Evolutionary conservation across 163 green algal species (phyloP), one percentile per base, ranked within the genome.

Genomic region (Chlorella variabilis): DNA sequence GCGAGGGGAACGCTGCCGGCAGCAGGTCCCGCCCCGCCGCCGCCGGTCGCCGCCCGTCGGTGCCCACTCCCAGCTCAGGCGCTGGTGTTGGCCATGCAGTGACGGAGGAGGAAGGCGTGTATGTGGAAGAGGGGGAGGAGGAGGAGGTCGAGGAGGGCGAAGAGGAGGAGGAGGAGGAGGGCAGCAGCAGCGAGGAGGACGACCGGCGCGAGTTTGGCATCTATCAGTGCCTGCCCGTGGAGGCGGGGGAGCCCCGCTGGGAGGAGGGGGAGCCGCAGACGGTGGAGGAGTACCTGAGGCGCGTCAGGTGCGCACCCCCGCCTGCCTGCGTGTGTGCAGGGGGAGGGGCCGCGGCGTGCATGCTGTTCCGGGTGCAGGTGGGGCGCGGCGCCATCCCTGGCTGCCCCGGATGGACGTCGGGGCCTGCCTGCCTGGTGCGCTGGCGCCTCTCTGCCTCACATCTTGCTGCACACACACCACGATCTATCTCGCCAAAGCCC

Each of bases 251-350:
- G 56, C 85, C 83, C 1, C 70, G 85, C 42, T 86, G 59, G 58
- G 68, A 74, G 3, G 34, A 48, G 18, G 85, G 31, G 31, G 66
- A 84, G 39, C 81, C 80, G 33, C 27, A 75, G 34, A 81, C 27
- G 20, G 85, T 83, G 36, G 83, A 90, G 48, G 85, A 90, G 73
- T 90, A 90, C 74, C 66, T 90, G 20, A 38, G 78, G 9, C 63
- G 85, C 5, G 85, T 90, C 18, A 78, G 85, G 85, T 88, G 58
- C 11, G 39, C 42, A 4, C 27, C 62, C 6, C 2, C 62, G 2
- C 15, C 62, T 7, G n/a, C 18, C 18, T 42, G 17, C 31, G 38
- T 23, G 54, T 67, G 54, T n/a, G 33, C 33, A 13, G 8, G 21
- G 5, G 63, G 3, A 31, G 13, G n/a, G n/a, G n/a, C n/a, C n/a